Conservation (phyloP, 2,329 filamentous ascomycete genomes). For the Talaromyces marneffei region DNA sequence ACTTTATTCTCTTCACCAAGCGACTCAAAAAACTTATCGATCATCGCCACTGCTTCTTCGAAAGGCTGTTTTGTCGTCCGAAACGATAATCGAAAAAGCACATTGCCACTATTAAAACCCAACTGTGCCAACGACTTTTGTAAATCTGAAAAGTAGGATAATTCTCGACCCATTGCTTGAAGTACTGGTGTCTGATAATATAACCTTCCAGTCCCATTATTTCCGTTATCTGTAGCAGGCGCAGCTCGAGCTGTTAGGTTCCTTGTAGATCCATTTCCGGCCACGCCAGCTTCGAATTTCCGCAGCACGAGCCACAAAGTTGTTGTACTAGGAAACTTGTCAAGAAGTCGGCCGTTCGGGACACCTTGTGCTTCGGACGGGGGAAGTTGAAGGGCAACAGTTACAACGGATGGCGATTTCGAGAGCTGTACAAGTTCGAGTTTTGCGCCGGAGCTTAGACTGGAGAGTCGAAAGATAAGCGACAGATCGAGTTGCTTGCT, state of each 20-base stretch:
- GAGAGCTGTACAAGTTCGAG: conserved; percentile 86
- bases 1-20: conserved; percentile 27
- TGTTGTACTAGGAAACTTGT: conserved; percentile 83
- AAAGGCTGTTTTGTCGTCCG: conserved; percentile 69
- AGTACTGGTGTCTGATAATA: conserved; percentile 84
- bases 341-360: conserved; percentile 63
- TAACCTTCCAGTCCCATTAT: conserved; percentile 62
- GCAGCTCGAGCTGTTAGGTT: conserved; percentile 81
- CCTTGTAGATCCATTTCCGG: conserved; percentile 54
- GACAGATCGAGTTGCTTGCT: conserved; percentile 83
- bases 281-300: conserved; percentile 75
- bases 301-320: conserved; percentile 85
- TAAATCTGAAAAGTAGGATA: conserved; percentile 71
- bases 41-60: conserved; percentile 78
- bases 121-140: conserved; percentile 85
- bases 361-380: conserved; percentile 60
- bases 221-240: conserved; percentile 51
- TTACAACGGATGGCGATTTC: conserved; percentile 76
- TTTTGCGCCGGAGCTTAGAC: conserved; percentile 78
- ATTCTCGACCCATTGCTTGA: conserved; percentile 73
- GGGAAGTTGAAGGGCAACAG: conserved; percentile 81
- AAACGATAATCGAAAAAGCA: conserved; percentile 72
- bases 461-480: conserved; percentile 73
- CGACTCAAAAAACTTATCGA: conserved; percentile 65
- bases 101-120: conserved; percentile 78